Evolutionary conservation across 306 rosid genomes (phyloP), one percentile per base, ranked within the genome.

Genomic region (Dalbergia cultrata): DNA sequence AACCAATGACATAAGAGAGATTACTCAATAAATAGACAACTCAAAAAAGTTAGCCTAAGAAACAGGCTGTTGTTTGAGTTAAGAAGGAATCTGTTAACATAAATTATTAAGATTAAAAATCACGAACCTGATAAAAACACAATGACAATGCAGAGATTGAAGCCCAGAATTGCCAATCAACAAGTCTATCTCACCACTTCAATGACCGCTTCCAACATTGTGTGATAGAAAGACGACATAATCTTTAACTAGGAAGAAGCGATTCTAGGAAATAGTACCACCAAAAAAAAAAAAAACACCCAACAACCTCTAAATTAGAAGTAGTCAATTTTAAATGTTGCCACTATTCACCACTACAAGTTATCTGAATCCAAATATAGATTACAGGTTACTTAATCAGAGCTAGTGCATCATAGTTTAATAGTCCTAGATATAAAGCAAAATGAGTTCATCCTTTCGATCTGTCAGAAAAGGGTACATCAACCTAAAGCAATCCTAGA

Each of bases 61-160:
- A 22, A 50, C 35, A 58, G 21, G 9, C 50, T 54, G 37, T 63
- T 31, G 63, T 79, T 70, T 45, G 22, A 52, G 79, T 73, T 80
- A 33, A 60, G 41, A 78, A n/a, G 37, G 66, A 76, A 70, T 21
- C 33, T 61, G 70, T 67, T 80, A 64, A 34, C 66, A 81, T 58
- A 74, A 60, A 83, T 54, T 76, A 69, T 50, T 53, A 74, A 70
- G 60, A 72, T 57, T 44, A 16, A 70, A 80, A 86, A 78, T 76
- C 75, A 84, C 90, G 72, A 86, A 84, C 89, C 90, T 88, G 89
- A 80, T 76, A 52, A 73, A 80, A 81, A 85, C 81, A 85, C 66
- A 80, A 86, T 33, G 84, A 78, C 74, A 70, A 67, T 78, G 88
- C 67, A 88, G 85, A 81, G 80, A 82, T 74, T 21, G 85, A 79